These are phyloP conservation scores for Komagataella pseudopastoris DNA, from an alignment of 805 yeast genomes.

Conservation along the genomic window DNA sequence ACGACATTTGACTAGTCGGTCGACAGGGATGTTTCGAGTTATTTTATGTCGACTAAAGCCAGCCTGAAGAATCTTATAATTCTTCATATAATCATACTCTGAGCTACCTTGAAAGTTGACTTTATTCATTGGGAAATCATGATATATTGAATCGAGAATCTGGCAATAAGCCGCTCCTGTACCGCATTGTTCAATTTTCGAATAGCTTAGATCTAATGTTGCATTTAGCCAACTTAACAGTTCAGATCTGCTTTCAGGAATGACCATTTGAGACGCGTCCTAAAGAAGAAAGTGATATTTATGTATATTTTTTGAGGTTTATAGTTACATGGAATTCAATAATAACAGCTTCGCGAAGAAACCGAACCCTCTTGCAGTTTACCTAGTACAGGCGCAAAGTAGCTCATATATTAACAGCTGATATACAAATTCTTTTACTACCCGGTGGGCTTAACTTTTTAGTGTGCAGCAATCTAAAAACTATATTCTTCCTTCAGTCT, in stretches of 20 bases:
- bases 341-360: not conserved
- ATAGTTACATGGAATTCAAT: not conserved
- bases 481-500: not conserved
- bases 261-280: not conserved
- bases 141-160: conserved; percentile 71
- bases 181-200: conserved; percentile 88
- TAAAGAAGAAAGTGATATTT: not conserved
- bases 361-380: no score
- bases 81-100: conserved; percentile 67
- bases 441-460: not conserved
- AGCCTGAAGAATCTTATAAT: conserved; percentile 78
- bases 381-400: no score
- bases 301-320: not conserved
- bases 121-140: conserved; percentile 69
- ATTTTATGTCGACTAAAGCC: conserved; percentile 62
- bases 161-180: conserved; percentile 94
- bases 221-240: conserved; percentile 76
- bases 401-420: not conserved
- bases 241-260: conserved; percentile 76
- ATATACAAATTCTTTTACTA: not conserved
- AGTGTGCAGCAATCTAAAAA: not conserved
- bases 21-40: conserved; percentile 68
- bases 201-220: conserved; percentile 47
- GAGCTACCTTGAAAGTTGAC: conserved; percentile 59
- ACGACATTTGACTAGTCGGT: conserved; percentile 69